Percentiles rank a stretch among this genome's conserved stretches.
phyloP scores from a whole-genome alignment of 2,329 filamentous ascomycete species.

The Acarospora socialis region DNA sequence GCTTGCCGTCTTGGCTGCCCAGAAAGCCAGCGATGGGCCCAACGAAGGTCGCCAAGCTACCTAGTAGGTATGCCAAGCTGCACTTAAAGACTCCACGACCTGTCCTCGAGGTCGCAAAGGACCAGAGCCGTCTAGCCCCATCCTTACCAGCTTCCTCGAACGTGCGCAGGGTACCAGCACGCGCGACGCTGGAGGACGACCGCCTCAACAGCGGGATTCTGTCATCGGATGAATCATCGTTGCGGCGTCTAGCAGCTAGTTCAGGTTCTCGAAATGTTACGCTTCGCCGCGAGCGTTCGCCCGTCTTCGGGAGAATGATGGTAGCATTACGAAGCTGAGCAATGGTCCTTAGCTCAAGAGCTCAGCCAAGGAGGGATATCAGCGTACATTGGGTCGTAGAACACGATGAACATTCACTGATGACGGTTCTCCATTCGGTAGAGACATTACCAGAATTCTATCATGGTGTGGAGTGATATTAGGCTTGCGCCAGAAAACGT shows the following conservation, averaged over 20 bases:
- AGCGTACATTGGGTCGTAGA: too few relatives aligned
- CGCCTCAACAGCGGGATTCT: constrained; percentile 8
- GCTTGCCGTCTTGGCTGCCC: constrained; percentile 78
- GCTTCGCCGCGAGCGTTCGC: constrained; percentile 65
- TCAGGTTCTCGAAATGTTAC: constrained; percentile 57
- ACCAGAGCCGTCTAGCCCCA: constrained; percentile 30
- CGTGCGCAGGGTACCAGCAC: constrained; percentile 11
- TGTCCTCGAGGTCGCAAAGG: constrained; percentile 54
- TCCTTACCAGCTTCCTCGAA: constrained; percentile 21
- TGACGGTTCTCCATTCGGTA: too few relatives aligned
- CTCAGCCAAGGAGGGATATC: too few relatives aligned
- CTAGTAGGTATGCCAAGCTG: constrained; percentile 75
- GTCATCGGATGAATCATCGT: constrained; percentile 21
- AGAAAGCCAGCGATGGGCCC: constrained; percentile 57
- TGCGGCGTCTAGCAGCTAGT: constrained; percentile 20
- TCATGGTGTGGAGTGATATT: too few relatives aligned
- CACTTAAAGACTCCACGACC: constrained; percentile 80
- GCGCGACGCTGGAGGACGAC: constrained; percentile 4
- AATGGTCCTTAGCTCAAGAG: too few relatives aligned
- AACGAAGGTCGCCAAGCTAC: constrained; percentile 74
- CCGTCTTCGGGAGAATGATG: constrained; percentile 73
- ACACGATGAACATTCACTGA: too few relatives aligned
- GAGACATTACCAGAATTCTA: too few relatives aligned
- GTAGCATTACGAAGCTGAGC: constrained; percentile 63
- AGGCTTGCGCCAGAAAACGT: too few relatives aligned